Conservation (phyloP, 2,329 filamentous ascomycete species). For the Penicillium sp. region DNA sequence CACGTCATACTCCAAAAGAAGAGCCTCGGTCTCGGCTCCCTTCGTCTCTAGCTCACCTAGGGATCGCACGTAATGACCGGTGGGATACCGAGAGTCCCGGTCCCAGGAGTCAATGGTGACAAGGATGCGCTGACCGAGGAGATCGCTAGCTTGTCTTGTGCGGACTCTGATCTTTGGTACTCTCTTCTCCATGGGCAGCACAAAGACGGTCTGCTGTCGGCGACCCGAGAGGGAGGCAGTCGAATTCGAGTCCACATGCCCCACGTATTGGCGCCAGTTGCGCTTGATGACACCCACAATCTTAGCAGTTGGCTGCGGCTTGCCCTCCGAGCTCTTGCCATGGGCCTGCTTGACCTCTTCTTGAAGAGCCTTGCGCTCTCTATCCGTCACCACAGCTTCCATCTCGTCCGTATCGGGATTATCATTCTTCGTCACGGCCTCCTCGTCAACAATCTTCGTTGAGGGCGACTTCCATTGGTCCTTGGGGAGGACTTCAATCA, state of each 20-base stretch:
- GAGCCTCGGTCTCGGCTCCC: conserved; percentile 93
- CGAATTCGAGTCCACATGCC: conserved; percentile 87
- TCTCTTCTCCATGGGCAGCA: conserved; percentile 97
- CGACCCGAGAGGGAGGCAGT: conserved; percentile 76
- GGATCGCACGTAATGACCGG: conserved; percentile 91
- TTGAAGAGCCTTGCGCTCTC: conserved; percentile 82
- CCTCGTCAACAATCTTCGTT: conserved; percentile 93
- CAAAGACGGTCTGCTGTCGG: conserved; percentile 88
- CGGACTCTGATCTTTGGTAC: conserved; percentile 94
- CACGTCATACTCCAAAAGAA: conserved; percentile 93
- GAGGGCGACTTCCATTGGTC: conserved; percentile 98
- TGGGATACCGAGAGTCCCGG: conserved; percentile 85
- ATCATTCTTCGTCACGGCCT: conserved; percentile 87
- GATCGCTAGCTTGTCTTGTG: conserved; percentile 84
- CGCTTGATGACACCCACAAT: conserved; percentile 92
- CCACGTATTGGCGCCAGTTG: conserved; percentile 98
- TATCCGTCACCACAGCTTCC: conserved; percentile 80
- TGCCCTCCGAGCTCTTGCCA: conserved; percentile 72
- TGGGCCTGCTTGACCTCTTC: conserved; percentile 90
- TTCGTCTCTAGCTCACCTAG: conserved; percentile 94
- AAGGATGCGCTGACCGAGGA: conserved; percentile 87
- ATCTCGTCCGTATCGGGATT: conserved; percentile 81
- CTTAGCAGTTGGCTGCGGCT: conserved; percentile 84
- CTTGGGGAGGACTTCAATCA: conserved; percentile 88
- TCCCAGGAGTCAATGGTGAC: conserved; percentile 97